These are phyloP conservation scores for Didymella glomerata DNA, from an alignment of 2,329 filamentous ascomycete species.

Conservation along the genomic window DNA sequence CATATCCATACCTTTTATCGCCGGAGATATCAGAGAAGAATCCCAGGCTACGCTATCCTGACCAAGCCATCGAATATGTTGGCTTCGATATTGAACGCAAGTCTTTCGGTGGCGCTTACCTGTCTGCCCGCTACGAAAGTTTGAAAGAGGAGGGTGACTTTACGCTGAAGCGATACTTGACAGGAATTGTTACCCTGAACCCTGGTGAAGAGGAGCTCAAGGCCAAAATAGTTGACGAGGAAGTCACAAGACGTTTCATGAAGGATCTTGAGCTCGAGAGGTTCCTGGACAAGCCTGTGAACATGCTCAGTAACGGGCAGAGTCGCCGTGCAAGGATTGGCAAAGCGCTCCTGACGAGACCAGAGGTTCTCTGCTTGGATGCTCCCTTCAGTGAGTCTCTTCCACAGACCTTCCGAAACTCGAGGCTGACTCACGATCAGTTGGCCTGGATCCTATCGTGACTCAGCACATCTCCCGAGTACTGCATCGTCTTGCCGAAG, in stretches of 20 bases:
- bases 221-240: constrained; percentile 59
- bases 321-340: constrained; percentile 87
- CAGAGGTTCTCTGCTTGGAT: constrained; percentile 81
- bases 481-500: constrained; percentile 71
- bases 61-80: constrained; percentile 82
- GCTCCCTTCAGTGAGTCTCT: constrained; percentile 79
- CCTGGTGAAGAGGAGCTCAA: constrained; percentile 61
- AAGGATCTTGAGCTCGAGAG: constrained; percentile 72
- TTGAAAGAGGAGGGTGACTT: constrained; percentile 87
- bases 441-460: constrained; percentile 91
- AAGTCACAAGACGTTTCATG: constrained; percentile 68
- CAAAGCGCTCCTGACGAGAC: constrained; percentile 78
- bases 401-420: neutral
- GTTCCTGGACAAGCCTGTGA: constrained; percentile 81
- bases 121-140: constrained; percentile 91
- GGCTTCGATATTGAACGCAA: constrained; percentile 82
- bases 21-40: constrained; percentile 64
- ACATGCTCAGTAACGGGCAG: constrained; percentile 93
- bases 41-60: constrained; percentile 64
- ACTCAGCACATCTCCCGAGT: constrained; percentile 75
- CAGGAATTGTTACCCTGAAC: constrained; percentile 85
- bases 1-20: constrained; percentile 79
- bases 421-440: constrained; percentile 40
- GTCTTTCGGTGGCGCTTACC: constrained; percentile 71
- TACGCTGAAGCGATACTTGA: constrained; percentile 80